Conservation (phyloP, 2,329 filamentous ascomycete genomes). For the Cercospora beticola region DNA sequence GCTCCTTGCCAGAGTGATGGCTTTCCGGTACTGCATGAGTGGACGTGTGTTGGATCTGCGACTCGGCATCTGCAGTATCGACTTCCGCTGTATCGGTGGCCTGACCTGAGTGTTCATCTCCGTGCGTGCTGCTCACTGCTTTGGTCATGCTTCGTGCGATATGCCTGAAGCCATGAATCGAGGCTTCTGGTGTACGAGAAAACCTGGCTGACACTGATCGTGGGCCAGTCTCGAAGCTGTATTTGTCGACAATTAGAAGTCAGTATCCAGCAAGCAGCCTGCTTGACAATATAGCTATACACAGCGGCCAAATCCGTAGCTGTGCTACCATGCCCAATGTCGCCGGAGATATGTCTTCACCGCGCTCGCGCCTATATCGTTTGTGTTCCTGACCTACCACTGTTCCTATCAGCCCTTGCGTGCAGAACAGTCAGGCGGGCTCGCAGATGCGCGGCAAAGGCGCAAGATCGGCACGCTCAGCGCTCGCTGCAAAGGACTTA, state of each 20-base stretch:
- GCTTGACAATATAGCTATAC: not conserved
- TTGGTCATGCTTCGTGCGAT: not conserved
- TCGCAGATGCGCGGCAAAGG: not conserved
- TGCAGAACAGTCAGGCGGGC: not conserved
- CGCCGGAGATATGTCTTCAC: not conserved
- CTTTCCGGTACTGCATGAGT: not conserved
- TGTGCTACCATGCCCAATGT: not conserved
- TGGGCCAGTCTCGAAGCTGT: not conserved
- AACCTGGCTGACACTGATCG: not conserved
- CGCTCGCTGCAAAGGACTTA: constrained; percentile 7
- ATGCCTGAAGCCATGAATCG: no score
- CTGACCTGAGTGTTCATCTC: not conserved
- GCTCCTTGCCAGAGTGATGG: not conserved
- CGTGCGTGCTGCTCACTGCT: not conserved
- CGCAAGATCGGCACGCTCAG: not conserved
- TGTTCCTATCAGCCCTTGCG: not conserved
- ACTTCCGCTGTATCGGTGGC: not conserved
- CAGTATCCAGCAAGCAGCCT: not conserved
- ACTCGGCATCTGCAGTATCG: not conserved
- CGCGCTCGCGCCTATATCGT: not conserved
- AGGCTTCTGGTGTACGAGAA: not conserved
- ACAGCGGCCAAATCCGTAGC: not conserved
- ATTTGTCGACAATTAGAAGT: not conserved
- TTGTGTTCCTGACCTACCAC: not conserved
- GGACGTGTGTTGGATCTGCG: not conserved